Base-by-base conservation (phyloP, 208 protist species). In the Lotmaria passim region DNA sequence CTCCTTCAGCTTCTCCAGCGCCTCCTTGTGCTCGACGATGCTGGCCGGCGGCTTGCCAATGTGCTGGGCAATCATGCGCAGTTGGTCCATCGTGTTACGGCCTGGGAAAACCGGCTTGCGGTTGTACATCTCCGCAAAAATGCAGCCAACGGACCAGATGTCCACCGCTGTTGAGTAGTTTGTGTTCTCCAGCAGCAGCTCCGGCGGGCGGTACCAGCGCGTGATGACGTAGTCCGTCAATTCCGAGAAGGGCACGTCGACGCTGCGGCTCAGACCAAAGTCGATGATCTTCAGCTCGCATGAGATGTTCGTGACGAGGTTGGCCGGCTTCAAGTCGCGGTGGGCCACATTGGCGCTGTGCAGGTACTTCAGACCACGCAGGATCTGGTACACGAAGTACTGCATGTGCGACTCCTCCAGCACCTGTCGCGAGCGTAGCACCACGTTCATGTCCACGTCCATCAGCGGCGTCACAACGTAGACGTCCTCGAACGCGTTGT, bases 401-500 rank as follows among this genome's bases (percentile, higher is more conserved):
- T 90, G 84, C 84, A 93, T 91, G 75, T 92, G 85, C 3, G 85
- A 84, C 34, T 91, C 83, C 61, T 96, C 82, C 17, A 92, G 70
- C 56, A 91, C 86, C 73, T 99, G 98, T 24, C 97, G 96, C 7
- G 87, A 93, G 61, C 87, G 90, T 23, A 95, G 74, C 38, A 95
- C 86, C 12, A 93, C 90, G 73, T 99, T 99, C 75, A 99, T 80
- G 68, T 99, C 98, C 30, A 98, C 90, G 51, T 99, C 96, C 65
- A 98, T 90, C 64, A 97, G 98, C 61, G 98, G 97, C 36, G 98
- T 99, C 31, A 99, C 98, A 30, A 99, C 86, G 53, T 98, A 98
- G 19, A 99, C 88, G 65, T 95, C 90, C 61, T 98, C 98, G 69
- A 96, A 97, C 33, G 97, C 84, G 23, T 79, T 91, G 82, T 98